Base-by-base conservation (phyloP, 1,284 basidiomycete species). In the Papiliotrema terrestris region DNA sequence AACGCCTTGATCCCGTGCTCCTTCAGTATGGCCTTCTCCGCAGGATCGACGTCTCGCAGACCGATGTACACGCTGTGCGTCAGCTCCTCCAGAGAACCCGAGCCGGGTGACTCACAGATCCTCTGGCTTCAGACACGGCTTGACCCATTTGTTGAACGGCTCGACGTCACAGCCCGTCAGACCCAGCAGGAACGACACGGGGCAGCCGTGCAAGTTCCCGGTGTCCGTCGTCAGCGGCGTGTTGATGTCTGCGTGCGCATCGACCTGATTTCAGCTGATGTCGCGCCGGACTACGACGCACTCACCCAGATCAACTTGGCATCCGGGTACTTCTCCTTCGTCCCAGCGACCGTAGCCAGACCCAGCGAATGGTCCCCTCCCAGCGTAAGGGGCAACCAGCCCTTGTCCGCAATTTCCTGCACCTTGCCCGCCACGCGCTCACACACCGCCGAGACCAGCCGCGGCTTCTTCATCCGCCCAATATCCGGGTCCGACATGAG, bases 161-260 rank as follows among this genome's bases (percentile, higher is more conserved):
- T 83, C 79, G 69, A 91, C 93, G 59, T 80, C 75, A 17, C 78
- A 77, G n/a, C 79, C 79, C 39, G 75, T 71, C 55, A 92, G 78
- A 4, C 89, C 88, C 52, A 93, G 82, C 51, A 98, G 84, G 84
- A 98, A 98, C 19, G 95, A 91, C 47, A 98, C 83, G 38, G 95
- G 96, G 86, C 96, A 97, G 61, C 96, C 96, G 79, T 98, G 96
- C 59, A 99, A 86, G 78, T 98, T 98, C 45, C 95, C 94, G 55
- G 89, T 88, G 56, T 82, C 85, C 22, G 94, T 96, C 13, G 90
- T 87, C 52, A 87, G 83, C 8, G 84, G 80, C 8, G 94, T 96
- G 79, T 98, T 98, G 80, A 98, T 92, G 76, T 98, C 96, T 41
- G 93, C 88, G 64, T 93, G 89, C 4, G 89, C 88, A 71, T 95